Evolutionary conservation across 2,329 filamentous ascomycete species (phyloP).

Genomic region (Arthrobotrys sphaeroides): DNA sequence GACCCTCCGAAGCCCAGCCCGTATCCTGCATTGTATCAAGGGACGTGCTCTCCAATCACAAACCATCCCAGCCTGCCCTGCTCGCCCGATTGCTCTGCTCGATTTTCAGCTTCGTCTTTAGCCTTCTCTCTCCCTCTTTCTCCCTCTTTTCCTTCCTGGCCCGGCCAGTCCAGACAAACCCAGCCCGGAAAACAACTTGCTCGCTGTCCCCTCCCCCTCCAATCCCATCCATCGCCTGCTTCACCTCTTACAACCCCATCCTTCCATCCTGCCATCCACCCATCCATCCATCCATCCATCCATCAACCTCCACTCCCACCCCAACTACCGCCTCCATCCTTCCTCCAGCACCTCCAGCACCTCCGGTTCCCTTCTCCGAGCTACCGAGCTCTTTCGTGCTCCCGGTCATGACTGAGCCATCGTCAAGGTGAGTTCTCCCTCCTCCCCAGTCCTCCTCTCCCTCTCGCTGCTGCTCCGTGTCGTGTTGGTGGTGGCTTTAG

Average conservation of each 20-base stretch:
- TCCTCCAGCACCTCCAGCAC: background rate
- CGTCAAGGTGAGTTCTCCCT: constrained; percentile 40
- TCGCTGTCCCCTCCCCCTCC: constrained; percentile 17
- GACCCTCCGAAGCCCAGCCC: too few relatives aligned
- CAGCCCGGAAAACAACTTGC: background rate
- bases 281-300: background rate
- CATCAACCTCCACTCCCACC: background rate
- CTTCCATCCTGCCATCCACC: background rate
- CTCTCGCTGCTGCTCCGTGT: background rate
- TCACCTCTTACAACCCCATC: background rate
- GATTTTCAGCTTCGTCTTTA: constrained; percentile 40
- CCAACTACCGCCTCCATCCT: background rate
- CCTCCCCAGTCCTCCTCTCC: background rate
- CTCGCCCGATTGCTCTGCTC: background rate
- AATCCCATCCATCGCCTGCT: background rate
- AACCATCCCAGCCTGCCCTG: too few relatives aligned
- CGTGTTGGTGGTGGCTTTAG: constrained; percentile 24
- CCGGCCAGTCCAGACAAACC: too few relatives aligned
- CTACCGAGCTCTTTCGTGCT: constrained; percentile 45
- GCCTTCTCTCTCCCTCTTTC: too few relatives aligned
- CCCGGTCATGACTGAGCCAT: constrained; percentile 54
- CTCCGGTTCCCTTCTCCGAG: constrained; percentile 6
- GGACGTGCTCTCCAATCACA: too few relatives aligned
- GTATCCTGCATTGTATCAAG: too few relatives aligned
- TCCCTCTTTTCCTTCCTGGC: too few relatives aligned